Evolutionary conservation across 2,329 filamentous ascomycete genomes (phyloP).

Genomic region (Parascedosporium putredinis): DNA sequence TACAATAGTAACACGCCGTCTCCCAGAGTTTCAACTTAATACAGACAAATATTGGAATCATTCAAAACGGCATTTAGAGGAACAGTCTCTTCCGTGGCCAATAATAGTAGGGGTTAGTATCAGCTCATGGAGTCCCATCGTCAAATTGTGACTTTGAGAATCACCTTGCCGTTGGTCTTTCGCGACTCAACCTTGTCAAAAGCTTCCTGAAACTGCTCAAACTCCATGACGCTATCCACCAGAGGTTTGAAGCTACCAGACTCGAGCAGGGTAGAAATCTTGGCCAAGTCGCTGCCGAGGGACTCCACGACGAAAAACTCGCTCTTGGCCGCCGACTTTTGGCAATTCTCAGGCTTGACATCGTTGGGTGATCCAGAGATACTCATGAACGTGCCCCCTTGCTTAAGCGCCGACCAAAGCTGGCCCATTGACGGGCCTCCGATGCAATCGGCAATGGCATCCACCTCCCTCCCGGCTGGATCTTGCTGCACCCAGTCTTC

Average conservation of each 20-base stretch:
- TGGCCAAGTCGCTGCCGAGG: conserved; percentile 22
- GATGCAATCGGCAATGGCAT: conserved; percentile 26
- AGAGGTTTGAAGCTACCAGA: conserved; percentile 19
- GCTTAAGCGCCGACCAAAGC: conserved; percentile 24
- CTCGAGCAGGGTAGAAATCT: conserved; percentile 24
- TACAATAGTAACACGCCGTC: too few species aligned
- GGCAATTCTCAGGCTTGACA: conserved; percentile 18
- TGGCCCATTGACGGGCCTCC: conserved; percentile 22
- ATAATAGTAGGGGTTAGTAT: too few species aligned
- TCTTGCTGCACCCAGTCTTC: conserved; percentile 21
- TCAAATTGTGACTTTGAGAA: conserved; percentile 22
- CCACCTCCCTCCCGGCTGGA: conserved; percentile 17
- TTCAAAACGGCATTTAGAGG: too few species aligned
- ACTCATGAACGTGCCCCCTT: conserved; percentile 23
- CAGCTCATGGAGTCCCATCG: background rate
- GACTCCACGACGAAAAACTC: conserved; percentile 28
- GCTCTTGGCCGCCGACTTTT: conserved; percentile 19
- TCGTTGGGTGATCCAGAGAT: conserved; percentile 17
- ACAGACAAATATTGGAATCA: too few species aligned
- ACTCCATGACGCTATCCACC: conserved; percentile 28
- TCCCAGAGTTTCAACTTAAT: too few species aligned
- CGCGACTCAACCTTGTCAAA: conserved; percentile 26
- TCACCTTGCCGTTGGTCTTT: conserved; percentile 26
- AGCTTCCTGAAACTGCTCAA: conserved; percentile 26
- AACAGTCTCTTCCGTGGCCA: too few species aligned